A percentile compares a stretch with the other conserved stretches of the same genome.
Conservation (phyloP, 1,284 basidiomycete species). For the Microbotryum silenes-acaulis region DNA sequence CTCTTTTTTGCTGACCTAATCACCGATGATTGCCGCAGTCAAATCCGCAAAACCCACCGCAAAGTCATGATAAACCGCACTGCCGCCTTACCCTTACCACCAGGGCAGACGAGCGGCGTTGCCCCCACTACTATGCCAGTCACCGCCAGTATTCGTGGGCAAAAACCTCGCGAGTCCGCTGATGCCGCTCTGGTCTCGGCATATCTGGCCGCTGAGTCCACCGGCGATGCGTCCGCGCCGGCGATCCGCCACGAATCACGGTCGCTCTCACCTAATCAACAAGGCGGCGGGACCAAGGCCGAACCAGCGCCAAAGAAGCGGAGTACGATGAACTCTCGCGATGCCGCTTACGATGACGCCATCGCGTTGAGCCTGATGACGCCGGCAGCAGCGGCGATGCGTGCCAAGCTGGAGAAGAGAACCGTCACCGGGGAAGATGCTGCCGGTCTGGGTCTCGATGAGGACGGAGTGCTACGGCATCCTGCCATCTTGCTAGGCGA, state of each 20-base stretch:
- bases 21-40: constrained; percentile 2
- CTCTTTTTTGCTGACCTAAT: not conserved
- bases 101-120: constrained; percentile 2
- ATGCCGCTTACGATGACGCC: constrained; percentile 86
- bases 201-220: constrained; percentile 34
- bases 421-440: too few relatives aligned
- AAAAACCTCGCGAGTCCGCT: constrained; percentile 26
- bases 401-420: constrained; percentile 19
- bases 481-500: too few relatives aligned
- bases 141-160: not conserved
- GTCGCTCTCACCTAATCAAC: constrained; percentile 1
- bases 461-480: too few relatives aligned
- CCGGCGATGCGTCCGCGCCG: constrained; percentile 38
- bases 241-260: constrained; percentile 35
- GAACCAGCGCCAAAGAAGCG: constrained; percentile 61
- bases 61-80: constrained; percentile 9
- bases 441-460: too few relatives aligned
- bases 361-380: constrained; percentile 39
- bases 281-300: constrained; percentile 2
- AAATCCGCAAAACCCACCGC: constrained; percentile 28
- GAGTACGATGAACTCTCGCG: constrained; percentile 95
- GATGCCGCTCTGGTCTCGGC: constrained; percentile 23
- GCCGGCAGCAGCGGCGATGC: constrained; percentile 17
- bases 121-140: not conserved
- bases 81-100: constrained; percentile 4